Evolutionary conservation across 2,329 filamentous ascomycete species (phyloP).

Genomic region (Fusarium sp.): DNA sequence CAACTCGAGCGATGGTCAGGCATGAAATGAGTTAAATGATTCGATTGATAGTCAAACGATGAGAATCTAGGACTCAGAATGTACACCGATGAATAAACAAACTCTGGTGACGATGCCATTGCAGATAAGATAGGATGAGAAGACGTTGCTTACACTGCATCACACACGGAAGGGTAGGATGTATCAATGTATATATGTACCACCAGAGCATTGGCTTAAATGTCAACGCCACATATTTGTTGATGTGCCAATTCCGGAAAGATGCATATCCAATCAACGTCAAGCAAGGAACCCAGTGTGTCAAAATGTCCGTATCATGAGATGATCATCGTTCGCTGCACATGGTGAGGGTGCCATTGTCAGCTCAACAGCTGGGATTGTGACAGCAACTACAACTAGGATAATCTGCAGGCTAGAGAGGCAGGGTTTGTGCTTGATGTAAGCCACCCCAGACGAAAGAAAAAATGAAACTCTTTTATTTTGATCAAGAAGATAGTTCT

Average conservation of each 20-base stretch:
- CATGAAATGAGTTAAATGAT: slow-evolving; percentile 25
- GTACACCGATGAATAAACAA: slow-evolving; percentile 15
- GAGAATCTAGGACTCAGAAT: slow-evolving; percentile 19
- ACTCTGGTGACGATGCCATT: slow-evolving; percentile 16
- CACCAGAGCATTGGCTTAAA: slow-evolving; percentile 8
- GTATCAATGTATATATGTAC: background rate
- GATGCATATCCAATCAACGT: slow-evolving; percentile 23
- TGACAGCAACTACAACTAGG: slow-evolving; percentile 1
- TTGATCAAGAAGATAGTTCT: background rate
- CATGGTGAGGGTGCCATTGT: slow-evolving; percentile 22
- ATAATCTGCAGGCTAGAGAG: slow-evolving; percentile 19
- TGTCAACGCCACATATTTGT: slow-evolving; percentile 5
- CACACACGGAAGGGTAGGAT: background rate
- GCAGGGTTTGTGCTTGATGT: slow-evolving; percentile 16
- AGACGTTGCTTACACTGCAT: slow-evolving; percentile 15
- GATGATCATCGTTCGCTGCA: slow-evolving; percentile 48
- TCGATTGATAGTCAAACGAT: slow-evolving; percentile 16
- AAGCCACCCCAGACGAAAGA: slow-evolving; percentile 5
- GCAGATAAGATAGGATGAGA: slow-evolving; percentile 13
- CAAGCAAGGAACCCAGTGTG: slow-evolving; percentile 33
- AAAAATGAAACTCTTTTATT: background rate
- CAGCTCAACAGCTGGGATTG: slow-evolving; percentile 28
- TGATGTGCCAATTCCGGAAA: slow-evolving; percentile 9
- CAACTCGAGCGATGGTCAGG: slow-evolving; percentile 25
- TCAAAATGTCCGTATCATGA: slow-evolving; percentile 42